Evolutionary conservation across 805 yeast genomes (phyloP).

Genomic region (Wickerhamomyces xylosicus): DNA sequence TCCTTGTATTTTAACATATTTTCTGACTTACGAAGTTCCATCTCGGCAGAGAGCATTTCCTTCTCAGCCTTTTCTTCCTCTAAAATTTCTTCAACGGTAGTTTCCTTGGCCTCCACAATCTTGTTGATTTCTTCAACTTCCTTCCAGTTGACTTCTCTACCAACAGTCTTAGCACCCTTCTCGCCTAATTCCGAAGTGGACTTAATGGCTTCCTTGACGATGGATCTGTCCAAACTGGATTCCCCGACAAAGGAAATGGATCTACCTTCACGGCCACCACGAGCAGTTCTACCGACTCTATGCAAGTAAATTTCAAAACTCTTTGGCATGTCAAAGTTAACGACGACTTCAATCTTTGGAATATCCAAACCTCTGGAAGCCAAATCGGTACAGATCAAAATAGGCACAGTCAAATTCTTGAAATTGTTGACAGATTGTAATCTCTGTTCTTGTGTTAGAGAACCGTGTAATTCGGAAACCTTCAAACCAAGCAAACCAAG

Average conservation of each 20-base stretch:
- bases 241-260: slow-evolving; percentile 94
- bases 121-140: slow-evolving; percentile 63
- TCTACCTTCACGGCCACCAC: slow-evolving; percentile 96
- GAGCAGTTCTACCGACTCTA: slow-evolving; percentile 98
- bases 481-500: slow-evolving; percentile 67
- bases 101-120: slow-evolving; percentile 48
- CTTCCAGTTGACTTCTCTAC: slow-evolving; percentile 86
- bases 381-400: slow-evolving; percentile 90
- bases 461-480: slow-evolving; percentile 76
- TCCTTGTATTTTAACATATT: slow-evolving; percentile 69
- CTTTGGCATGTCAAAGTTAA: slow-evolving; percentile 95
- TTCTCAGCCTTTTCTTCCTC: slow-evolving; percentile 86
- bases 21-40: slow-evolving; percentile 79
- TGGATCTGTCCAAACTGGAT: slow-evolving; percentile 70
- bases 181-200: slow-evolving; percentile 38
- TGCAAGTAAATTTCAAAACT: slow-evolving; percentile 85
- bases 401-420: slow-evolving; percentile 74
- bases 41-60: slow-evolving; percentile 79
- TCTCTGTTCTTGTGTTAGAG: slow-evolving; percentile 89
- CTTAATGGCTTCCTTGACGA: slow-evolving; percentile 85
- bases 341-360: slow-evolving; percentile 91
- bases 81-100: slow-evolving; percentile 62
- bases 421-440: slow-evolving; percentile 73
- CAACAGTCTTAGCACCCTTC: slow-evolving; percentile 52
- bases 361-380: slow-evolving; percentile 99